phyloP scores from a whole-genome alignment of 345 rosid species.

The Noccaea caerulescens region DNA sequence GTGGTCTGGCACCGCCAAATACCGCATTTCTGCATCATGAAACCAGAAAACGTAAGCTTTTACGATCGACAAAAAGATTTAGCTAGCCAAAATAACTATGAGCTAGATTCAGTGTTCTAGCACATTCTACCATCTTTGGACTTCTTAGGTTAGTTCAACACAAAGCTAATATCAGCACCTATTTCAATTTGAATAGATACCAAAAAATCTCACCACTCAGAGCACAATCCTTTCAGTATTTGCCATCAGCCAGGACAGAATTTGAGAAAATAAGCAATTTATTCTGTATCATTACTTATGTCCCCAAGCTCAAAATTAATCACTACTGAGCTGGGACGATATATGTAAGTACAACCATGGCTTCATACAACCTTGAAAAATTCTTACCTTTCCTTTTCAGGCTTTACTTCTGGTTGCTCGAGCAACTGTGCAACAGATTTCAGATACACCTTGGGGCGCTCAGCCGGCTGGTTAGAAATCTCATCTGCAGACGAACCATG shows the following conservation, averaged over 20 bases:
- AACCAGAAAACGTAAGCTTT: conserved; percentile 28
- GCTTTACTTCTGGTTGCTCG: conserved; percentile 53
- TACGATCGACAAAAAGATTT: too few species aligned
- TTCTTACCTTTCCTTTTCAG: conserved; percentile 67
- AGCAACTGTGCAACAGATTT: conserved; percentile 66
- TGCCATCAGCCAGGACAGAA: conserved; percentile 2
- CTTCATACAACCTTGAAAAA: conserved; percentile 1
- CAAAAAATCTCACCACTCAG: conserved; percentile 18
- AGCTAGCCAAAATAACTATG: conserved; percentile 17
- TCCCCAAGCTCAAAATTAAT: conserved; percentile 15
- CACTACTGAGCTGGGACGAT: conserved; percentile 8
- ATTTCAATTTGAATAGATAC: conserved; percentile 8
- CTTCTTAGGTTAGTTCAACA: conserved; percentile 20
- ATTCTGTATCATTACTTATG: conserved; percentile 15
- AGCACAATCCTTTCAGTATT: conserved; percentile 22
- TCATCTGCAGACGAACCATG: conserved; percentile 52
- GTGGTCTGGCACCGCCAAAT: conserved; percentile 87
- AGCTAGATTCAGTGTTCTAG: conserved; percentile 6
- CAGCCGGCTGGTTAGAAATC: conserved; percentile 55
- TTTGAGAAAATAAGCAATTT: conserved; percentile 8
- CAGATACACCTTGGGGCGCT: conserved; percentile 65
- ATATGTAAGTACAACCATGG: conserved; percentile 7
- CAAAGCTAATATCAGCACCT: conserved; percentile 19
- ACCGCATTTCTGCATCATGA: conserved; percentile 62
- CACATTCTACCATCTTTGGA: conserved; percentile 25